Conservation (phyloP, 768 basidiomycete species). For the Pleurotus sapidus region DNA sequence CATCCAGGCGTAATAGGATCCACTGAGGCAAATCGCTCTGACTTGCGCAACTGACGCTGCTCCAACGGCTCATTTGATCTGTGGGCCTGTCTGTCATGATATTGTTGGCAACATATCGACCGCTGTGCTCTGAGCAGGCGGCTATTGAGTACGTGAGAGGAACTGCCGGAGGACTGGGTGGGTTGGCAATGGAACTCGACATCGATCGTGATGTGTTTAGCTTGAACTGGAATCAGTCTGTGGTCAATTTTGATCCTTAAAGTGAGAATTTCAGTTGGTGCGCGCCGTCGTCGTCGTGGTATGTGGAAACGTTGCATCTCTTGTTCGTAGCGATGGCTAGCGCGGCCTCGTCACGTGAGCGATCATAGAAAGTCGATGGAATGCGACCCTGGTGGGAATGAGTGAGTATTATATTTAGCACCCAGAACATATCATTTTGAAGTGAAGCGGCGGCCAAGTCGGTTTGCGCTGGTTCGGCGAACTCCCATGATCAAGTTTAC, state of each 20-base stretch:
- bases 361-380: no score
- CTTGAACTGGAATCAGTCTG: no score
- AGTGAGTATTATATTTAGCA: no score
- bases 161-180: constrained; percentile 14
- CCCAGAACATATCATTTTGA: no score
- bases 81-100: constrained; percentile 61
- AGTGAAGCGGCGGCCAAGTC: no score
- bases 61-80: constrained; percentile 75
- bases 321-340: neutral
- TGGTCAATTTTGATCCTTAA: neutral
- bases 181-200: neutral
- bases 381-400: no score
- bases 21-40: constrained; percentile 64
- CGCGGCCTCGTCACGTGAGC: no score
- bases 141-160: constrained; percentile 49
- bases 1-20: constrained; percentile 65
- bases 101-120: constrained; percentile 65
- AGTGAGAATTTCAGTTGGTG: neutral
- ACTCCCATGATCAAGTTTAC: constrained; percentile 4
- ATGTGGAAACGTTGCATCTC: no score
- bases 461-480: no score
- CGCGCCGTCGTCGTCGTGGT: neutral
- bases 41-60: constrained; percentile 60
- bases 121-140: constrained; percentile 68
- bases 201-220: neutral